Conservation (phyloP, 1,284 basidiomycete genomes). For the Rhodotorula sp. region DNA sequence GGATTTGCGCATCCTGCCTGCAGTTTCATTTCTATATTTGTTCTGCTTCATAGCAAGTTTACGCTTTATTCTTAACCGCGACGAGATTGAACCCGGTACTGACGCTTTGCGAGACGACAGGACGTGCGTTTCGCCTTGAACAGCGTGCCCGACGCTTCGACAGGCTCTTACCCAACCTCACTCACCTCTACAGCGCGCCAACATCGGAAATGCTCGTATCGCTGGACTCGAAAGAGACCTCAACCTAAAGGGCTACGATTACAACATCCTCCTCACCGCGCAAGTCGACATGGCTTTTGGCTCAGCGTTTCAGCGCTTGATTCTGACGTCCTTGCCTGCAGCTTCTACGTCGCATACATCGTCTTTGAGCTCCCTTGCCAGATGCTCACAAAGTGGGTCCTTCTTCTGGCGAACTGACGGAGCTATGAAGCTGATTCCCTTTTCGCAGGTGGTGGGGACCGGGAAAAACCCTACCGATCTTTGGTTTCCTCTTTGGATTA, state of each 20-base stretch:
- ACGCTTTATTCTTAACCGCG: neutral
- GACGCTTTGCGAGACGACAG: conserved; percentile 6
- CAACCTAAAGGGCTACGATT: conserved; percentile 52
- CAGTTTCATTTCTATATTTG: conserved; percentile 28
- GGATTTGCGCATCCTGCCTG: conserved; percentile 40
- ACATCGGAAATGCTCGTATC: conserved; percentile 1
- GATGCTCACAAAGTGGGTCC: conserved; percentile 48
- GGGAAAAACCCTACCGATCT: conserved; percentile 43
- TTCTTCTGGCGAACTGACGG: neutral
- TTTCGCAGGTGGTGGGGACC: conserved; percentile 52
- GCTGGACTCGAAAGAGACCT: neutral
- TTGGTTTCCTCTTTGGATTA: conserved; percentile 32
- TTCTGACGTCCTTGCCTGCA: neutral
- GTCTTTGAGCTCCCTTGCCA: conserved; percentile 61
- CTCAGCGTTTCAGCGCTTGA: no score
- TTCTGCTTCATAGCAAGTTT: conserved; percentile 38
- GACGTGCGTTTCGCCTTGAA: no score
- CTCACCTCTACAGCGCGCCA: neutral
- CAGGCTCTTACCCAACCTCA: conserved; percentile 4
- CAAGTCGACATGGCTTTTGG: no score
- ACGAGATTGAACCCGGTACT: no score
- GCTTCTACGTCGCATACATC: conserved; percentile 57
- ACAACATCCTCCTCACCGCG: conserved; percentile 55
- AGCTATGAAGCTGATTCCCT: neutral
- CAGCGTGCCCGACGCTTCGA: no score